Conservation (phyloP, 23 red algal genomes). For the Cyanidium caldarium region DNA sequence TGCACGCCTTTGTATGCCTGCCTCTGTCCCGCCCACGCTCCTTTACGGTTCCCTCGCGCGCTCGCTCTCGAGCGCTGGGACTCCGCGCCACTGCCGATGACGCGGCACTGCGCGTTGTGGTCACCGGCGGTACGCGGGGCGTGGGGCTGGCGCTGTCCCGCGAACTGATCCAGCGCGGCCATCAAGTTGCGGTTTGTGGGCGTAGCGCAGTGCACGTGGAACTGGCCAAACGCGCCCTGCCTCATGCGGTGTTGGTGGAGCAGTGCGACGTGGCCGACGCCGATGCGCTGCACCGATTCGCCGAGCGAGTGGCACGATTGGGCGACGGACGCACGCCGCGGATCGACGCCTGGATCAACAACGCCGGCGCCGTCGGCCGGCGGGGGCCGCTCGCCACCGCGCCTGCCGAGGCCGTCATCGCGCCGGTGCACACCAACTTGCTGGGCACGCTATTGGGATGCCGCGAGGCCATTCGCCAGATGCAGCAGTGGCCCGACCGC, state of each 20-base stretch:
- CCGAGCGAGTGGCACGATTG: neutral
- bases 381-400: slow-evolving; percentile 12
- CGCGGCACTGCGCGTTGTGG: neutral
- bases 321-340: neutral
- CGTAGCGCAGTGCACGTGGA: slow-evolving; percentile 6
- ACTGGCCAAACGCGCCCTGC: neutral
- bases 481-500: neutral
- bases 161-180: slow-evolving; percentile 11
- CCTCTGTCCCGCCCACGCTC: too few species aligned
- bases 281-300: slow-evolving; percentile 15
- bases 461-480: slow-evolving; percentile 13
- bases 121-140: slow-evolving; percentile 13
- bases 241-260: slow-evolving; percentile 12
- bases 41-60: too few species aligned
- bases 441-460: slow-evolving; percentile 33
- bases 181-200: slow-evolving; percentile 23
- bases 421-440: slow-evolving; percentile 38
- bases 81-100: neutral
- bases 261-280: slow-evolving; percentile 28
- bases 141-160: slow-evolving; percentile 33
- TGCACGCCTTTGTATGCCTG: too few species aligned
- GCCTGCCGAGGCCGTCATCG: slow-evolving; percentile 9
- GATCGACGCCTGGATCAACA: slow-evolving; percentile 54
- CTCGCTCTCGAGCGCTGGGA: too few species aligned
- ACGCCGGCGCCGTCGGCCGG: slow-evolving; percentile 42